phyloP scores from a whole-genome alignment of 2,329 filamentous ascomycete genomes.

The Fusarium buharicum region DNA sequence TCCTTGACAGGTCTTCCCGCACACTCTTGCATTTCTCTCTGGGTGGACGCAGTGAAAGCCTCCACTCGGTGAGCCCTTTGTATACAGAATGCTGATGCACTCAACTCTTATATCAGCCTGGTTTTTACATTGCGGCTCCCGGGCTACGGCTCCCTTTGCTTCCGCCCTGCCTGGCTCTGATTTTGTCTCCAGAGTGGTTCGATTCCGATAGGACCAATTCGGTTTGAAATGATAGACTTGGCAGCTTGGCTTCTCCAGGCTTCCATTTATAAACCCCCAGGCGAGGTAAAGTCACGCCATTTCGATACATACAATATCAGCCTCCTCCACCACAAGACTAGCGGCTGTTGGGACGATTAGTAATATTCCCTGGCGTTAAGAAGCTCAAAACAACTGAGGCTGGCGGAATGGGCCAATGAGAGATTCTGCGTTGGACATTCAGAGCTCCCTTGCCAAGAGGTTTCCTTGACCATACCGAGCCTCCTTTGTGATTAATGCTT shows the following conservation, averaged over 20 bases:
- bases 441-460: no score
- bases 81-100: neutral
- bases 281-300: neutral
- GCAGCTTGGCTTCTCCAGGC: neutral
- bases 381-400: no score
- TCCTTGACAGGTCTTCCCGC: neutral
- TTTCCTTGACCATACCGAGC: no score
- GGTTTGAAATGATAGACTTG: neutral
- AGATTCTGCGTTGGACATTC: no score
- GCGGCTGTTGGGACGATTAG: neutral
- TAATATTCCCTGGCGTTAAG: neutral
- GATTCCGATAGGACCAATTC: neutral
- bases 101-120: neutral
- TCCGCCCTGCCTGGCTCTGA: no score
- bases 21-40: neutral
- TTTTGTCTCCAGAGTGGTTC: no score
- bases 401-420: no score
- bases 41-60: neutral
- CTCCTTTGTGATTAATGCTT: no score
- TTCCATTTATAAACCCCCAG: neutral
- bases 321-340: neutral
- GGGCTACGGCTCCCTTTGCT: no score
- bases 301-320: neutral
- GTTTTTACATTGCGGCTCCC: no score
- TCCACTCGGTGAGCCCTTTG: neutral